Evolutionary conservation across 2,329 filamentous ascomycete species (phyloP).

Genomic region (Lanzia echinophila): DNA sequence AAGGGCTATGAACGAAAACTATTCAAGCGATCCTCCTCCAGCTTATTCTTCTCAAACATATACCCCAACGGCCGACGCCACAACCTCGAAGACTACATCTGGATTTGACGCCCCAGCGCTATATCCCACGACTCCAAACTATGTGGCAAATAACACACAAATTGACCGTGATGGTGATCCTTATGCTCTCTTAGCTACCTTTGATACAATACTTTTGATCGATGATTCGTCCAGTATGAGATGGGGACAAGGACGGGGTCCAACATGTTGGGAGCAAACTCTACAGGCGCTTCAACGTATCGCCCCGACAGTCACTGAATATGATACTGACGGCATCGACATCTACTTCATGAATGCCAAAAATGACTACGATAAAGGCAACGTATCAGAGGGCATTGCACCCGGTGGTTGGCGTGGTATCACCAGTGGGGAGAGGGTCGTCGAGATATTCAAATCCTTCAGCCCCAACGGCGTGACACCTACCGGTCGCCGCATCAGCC

Average conservation of each 20-base stretch:
- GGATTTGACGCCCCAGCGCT: too few species aligned
- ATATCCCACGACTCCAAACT: too few species aligned
- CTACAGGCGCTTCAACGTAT: slow-evolving; percentile 63
- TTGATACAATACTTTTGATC: slow-evolving; percentile 86
- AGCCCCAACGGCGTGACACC: slow-evolving; percentile 62
- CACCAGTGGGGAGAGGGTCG: slow-evolving; percentile 48
- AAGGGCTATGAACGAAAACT: not conserved
- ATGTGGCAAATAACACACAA: too few species aligned
- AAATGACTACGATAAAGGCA: slow-evolving; percentile 33
- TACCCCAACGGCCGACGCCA: not conserved
- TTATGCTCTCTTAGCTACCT: slow-evolving; percentile 68
- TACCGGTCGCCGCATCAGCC: slow-evolving; percentile 63
- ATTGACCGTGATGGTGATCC: slow-evolving; percentile 27
- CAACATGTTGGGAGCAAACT: slow-evolving; percentile 68
- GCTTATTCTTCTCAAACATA: not conserved
- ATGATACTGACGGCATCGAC: slow-evolving; percentile 82
- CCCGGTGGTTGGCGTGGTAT: slow-evolving; percentile 59
- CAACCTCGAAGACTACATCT: too few species aligned
- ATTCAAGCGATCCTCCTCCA: not conserved
- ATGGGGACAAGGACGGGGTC: slow-evolving; percentile 14
- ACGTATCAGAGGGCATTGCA: slow-evolving; percentile 31
- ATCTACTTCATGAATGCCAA: slow-evolving; percentile 81
- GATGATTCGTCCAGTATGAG: slow-evolving; percentile 90
- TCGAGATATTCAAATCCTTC: slow-evolving; percentile 63
- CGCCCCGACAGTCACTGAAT: slow-evolving; percentile 70